Evolutionary conservation across 129 eudicot species (phyloP), one percentile per base, ranked within the genome.

Genomic region (Flaveria ramosissima): DNA sequence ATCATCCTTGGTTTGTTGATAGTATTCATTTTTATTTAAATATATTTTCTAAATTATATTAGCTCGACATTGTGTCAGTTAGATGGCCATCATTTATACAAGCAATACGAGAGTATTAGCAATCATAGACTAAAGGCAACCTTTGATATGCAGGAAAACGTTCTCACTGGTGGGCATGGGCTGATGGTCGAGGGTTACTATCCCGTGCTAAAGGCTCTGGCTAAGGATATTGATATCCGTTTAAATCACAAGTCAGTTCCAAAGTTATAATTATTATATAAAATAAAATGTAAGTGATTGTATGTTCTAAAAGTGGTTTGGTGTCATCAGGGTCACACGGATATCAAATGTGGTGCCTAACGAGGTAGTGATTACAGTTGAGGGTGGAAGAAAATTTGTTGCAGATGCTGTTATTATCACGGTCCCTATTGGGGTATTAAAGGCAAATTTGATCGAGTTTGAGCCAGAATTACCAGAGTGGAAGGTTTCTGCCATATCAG

Each of bases 131-230:
- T 76, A 59, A 68, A 59, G 24, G 45, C 10, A 50, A 61, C 56
- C 71, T 30, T 82, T 15, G 7, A 73, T 83, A 47, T 75, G 84
- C 96, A 93, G 98, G 98, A 93, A 78, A 77, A 93, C 72, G 91
- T 93, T 41, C 97, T 93, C 12, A 62, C 98, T 52, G 98, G 98
- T 79, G 98, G 98, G 60, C 98, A 93, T 65, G 98, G 98, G 30
- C 87, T 93, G 42, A 91, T 93, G 98, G 95, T 87, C 52, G 91
- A 87, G 76, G 98, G 98, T 61, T 93, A 93, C 70, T 79, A 85
- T 75, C 97, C 98, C 10, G 86, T 94, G 14, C 88, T 94, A 36
- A 86, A 91, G 78, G 89, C 97, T 50, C 84, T 94, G 61, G 84
- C 99, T 13, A 86, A 88, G 75, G 96, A 86, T 78, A 75, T 94